Percentiles rank a stretch among this genome's conserved stretches.
phyloP scores from a whole-genome alignment of 495 filamentous ascomycete species.

The Hypoxylon trugodes region DNA sequence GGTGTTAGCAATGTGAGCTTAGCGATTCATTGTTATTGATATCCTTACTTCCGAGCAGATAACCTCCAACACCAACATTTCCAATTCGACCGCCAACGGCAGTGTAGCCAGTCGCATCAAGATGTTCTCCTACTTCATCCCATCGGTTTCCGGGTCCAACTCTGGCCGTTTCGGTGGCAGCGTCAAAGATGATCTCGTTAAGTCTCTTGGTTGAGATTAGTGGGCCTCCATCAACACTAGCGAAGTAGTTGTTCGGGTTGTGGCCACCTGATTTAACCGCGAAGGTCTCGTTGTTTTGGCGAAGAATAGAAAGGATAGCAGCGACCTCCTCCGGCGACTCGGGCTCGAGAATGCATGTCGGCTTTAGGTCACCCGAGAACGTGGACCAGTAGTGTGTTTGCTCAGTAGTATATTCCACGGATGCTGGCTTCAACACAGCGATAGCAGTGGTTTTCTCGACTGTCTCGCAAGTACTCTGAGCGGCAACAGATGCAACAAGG shows the following conservation, averaged over 20 bases:
- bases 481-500: slow-evolving; percentile 10
- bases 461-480: slow-evolving; percentile 32
- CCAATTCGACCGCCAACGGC: slow-evolving; percentile 62
- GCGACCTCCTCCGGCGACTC: slow-evolving; percentile 48
- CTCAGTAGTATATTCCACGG: slow-evolving; percentile 45
- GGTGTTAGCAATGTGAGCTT: slow-evolving; percentile 26
- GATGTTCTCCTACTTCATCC: slow-evolving; percentile 56
- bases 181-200: slow-evolving; percentile 55
- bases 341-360: slow-evolving; percentile 59
- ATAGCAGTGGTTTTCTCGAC: slow-evolving; percentile 32
- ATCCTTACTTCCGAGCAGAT: slow-evolving; percentile 46
- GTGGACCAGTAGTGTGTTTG: slow-evolving; percentile 61
- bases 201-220: slow-evolving; percentile 60
- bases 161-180: slow-evolving; percentile 51
- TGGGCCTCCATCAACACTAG: slow-evolving; percentile 63
- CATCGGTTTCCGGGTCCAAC: slow-evolving; percentile 63
- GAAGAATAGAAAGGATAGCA: slow-evolving; percentile 45
- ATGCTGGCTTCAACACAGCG: slow-evolving; percentile 17
- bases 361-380: slow-evolving; percentile 50
- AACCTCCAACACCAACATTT: slow-evolving; percentile 56
- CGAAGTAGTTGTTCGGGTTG: slow-evolving; percentile 57
- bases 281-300: slow-evolving; percentile 53
- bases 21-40: neutral
- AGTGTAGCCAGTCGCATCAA: slow-evolving; percentile 56
- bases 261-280: slow-evolving; percentile 63